Evolutionary conservation across 225 moss, liverwort and hornwort genomes (phyloP).

Genomic region (Sphagnum tenellum): DNA sequence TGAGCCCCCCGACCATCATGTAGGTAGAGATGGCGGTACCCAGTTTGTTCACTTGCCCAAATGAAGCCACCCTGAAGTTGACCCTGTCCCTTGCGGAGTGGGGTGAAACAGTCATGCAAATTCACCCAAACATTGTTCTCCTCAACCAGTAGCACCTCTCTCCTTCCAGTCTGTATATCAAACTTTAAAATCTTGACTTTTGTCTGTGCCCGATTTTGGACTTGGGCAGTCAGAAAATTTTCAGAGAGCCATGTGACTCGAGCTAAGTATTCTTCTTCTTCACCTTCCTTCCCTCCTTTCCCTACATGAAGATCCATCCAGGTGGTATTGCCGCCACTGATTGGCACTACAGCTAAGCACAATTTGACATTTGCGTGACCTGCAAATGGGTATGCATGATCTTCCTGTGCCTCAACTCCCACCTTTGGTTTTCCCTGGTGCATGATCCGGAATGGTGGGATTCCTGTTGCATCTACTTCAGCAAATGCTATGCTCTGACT

Average conservation of each 20-base stretch:
- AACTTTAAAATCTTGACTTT: constrained; percentile 80
- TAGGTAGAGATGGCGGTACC: constrained; percentile 84
- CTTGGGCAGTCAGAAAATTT: constrained; percentile 75
- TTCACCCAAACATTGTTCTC: constrained; percentile 91
- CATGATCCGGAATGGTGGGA: constrained; percentile 93
- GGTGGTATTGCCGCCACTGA: constrained; percentile 57
- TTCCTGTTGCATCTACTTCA: constrained; percentile 87
- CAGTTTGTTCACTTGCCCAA: constrained; percentile 90
- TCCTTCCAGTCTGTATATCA: constrained; percentile 64
- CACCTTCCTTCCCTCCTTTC: constrained; percentile 37
- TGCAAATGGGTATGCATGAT: constrained; percentile 92
- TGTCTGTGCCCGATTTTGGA: constrained; percentile 81
- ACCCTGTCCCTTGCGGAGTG: constrained; percentile 62
- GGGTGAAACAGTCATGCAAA: constrained; percentile 92
- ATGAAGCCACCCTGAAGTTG: constrained; percentile 75
- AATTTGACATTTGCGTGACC: constrained; percentile 94
- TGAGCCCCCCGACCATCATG: constrained; percentile 71
- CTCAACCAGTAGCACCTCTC: constrained; percentile 64
- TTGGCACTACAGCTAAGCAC: constrained; percentile 76
- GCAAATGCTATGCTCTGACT: constrained; percentile 86
- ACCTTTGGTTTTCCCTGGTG: constrained; percentile 94
- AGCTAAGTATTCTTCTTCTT: constrained; percentile 95
- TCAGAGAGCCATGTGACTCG: constrained; percentile 88
- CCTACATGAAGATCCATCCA: constrained; percentile 97
- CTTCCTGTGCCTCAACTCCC: constrained; percentile 94